A percentile compares a stretch with the other conserved stretches of the same genome.
phyloP scores from a whole-genome alignment of 2,329 filamentous ascomycete species.

The Xylariaceae sp. region DNA sequence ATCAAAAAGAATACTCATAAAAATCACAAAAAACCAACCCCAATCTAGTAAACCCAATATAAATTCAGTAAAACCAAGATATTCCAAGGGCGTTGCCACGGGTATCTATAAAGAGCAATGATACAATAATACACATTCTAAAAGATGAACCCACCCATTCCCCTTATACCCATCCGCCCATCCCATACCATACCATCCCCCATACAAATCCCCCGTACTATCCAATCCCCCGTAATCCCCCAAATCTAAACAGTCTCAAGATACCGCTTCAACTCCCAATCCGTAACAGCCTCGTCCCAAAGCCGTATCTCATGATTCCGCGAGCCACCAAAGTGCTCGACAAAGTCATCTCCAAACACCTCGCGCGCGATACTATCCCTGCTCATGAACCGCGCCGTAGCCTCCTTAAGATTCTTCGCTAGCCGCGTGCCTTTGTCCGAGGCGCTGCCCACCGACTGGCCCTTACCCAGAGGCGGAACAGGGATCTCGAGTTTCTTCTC shows the following conservation, averaged over 20 bases:
- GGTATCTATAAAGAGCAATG: slow-evolving; percentile 11
- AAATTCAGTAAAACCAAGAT: too few relatives aligned
- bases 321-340: slow-evolving; percentile 91
- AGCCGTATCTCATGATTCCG: slow-evolving; percentile 84
- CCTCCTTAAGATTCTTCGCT: slow-evolving; percentile 81
- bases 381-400: slow-evolving; percentile 70
- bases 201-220: too few relatives aligned
- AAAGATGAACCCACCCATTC: neutral
- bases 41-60: neutral
- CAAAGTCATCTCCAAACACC: slow-evolving; percentile 90
- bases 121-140: neutral
- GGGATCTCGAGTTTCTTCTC: slow-evolving; percentile 86
- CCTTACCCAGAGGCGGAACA: slow-evolving; percentile 77
- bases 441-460: slow-evolving; percentile 71
- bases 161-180: neutral
- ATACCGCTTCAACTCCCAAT: slow-evolving; percentile 81
- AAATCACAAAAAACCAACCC: neutral
- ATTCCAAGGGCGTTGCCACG: neutral
- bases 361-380: slow-evolving; percentile 85
- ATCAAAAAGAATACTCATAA: too few relatives aligned
- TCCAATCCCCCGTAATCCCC: too few relatives aligned
- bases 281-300: slow-evolving; percentile 95
- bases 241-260: slow-evolving; percentile 65
- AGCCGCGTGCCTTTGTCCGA: slow-evolving; percentile 70
- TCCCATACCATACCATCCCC: too few relatives aligned